Evolutionary conservation across 768 basidiomycete species (phyloP), one percentile per base, ranked within the genome.

Genomic region (Sistotremastrum niveocremeum): DNA sequence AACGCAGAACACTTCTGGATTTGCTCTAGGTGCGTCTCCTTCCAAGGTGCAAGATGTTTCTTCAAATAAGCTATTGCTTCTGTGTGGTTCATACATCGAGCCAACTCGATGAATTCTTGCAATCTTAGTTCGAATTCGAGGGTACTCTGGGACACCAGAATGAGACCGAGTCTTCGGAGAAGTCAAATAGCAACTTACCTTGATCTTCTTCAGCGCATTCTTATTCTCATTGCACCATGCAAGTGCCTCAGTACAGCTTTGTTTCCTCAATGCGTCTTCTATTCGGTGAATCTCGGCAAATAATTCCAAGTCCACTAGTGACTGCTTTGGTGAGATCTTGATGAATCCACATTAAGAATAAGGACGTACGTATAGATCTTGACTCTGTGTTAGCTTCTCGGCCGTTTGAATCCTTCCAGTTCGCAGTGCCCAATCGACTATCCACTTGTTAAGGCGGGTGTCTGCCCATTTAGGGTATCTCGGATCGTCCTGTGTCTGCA

Each of bases 161-260:
- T 31, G 34, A n/a, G 4, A 28, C 40, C 10, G 2, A 7, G 32
- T 28, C 8, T 29, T 7, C 12, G 28, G 5, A n/a, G 28, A 33
- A 37, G 31, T 45, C 10, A 7, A 11, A 1, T 28, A 9, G 34
- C 5, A 7, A 50, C 59, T 45, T 41, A 81, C 93, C 75, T 87
- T 93, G 57, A 81, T 77, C 69, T 97, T 98, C 44, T 88, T 79
- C 50, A 99, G 72, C 8, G 87, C 85, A 32, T 79, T 76, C 60
- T 93, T 84, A 64, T 99, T 97, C 70, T 99, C 95, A 51, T 79
- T 90, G 55, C 91, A 97, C 94, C 94, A 99, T 12, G 77, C 72
- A 40, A 99, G 69, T 9, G 94, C 94, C 62, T 95, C 90, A 5
- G 81, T 71, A 52, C 90, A 93, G 51, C 81, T 84, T 50, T 84